Evolutionary conservation across 2,329 filamentous ascomycete species (phyloP).

Genomic region (Colletotrichum nymphaeae): DNA sequence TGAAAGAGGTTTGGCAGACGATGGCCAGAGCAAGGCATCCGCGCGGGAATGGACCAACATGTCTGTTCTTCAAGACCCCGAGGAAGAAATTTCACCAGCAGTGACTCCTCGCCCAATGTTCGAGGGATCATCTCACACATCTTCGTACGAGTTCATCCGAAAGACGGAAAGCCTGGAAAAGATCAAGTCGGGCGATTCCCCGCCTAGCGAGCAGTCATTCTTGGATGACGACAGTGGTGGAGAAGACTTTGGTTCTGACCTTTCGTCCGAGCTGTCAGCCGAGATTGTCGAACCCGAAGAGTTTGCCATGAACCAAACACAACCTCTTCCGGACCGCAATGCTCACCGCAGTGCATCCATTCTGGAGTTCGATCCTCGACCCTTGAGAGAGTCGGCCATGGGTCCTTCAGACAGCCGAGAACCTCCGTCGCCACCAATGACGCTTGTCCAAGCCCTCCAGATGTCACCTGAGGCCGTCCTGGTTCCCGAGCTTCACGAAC

Average conservation of each 20-base stretch:
- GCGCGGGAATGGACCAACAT: slow-evolving; percentile 64
- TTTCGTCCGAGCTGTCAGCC: slow-evolving; percentile 72
- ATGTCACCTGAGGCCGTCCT: slow-evolving; percentile 52
- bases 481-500: slow-evolving; percentile 52
- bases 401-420: slow-evolving; percentile 19
- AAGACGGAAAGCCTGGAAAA: slow-evolving; percentile 64
- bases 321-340: not conserved
- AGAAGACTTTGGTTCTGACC: slow-evolving; percentile 63
- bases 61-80: slow-evolving; percentile 64
- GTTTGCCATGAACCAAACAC: slow-evolving; percentile 34
- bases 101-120: slow-evolving; percentile 37
- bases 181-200: slow-evolving; percentile 50
- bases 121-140: slow-evolving; percentile 4
- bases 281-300: slow-evolving; percentile 51
- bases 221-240: slow-evolving; percentile 58
- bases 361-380: slow-evolving; percentile 15
- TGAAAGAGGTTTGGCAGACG: slow-evolving; percentile 71
- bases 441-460: slow-evolving; percentile 58
- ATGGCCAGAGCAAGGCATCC: slow-evolving; percentile 54
- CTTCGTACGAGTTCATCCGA: slow-evolving; percentile 65
- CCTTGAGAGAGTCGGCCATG: slow-evolving; percentile 20
- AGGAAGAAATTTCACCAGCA: slow-evolving; percentile 46
- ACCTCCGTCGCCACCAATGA: slow-evolving; percentile 58
- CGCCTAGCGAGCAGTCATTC: slow-evolving; percentile 52
- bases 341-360: slow-evolving; percentile 24